These are phyloP conservation scores for Emiliania huxleyi DNA, from an alignment of 78 protist genomes.

Conservation along the genomic window DNA sequence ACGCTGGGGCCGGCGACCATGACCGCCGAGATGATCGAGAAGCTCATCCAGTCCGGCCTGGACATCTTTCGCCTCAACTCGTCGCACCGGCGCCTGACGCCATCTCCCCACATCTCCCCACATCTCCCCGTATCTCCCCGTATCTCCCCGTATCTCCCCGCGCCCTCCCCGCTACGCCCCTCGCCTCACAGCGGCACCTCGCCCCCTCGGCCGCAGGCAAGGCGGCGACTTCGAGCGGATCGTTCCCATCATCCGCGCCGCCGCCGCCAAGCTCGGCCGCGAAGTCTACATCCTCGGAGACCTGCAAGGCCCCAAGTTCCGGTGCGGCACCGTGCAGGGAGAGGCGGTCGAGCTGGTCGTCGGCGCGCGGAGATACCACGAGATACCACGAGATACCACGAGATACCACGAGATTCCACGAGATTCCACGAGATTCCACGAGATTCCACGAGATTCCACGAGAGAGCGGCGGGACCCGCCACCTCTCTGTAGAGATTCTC, in stretches of 20 bases:
- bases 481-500: no score
- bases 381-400: no score
- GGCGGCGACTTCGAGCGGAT: neutral
- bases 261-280: neutral
- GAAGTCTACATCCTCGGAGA: slow-evolving; percentile 1
- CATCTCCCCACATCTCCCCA: no score
- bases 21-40: neutral
- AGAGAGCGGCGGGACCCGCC: no score
- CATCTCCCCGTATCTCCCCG: no score
- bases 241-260: neutral
- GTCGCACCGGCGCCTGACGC: no score
- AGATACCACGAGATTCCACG: no score
- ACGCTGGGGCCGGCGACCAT: slow-evolving; percentile 41
- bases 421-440: no score
- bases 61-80: slow-evolving; percentile 54
- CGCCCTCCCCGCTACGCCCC: no score
- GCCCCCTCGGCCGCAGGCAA: neutral
- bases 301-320: slow-evolving; percentile 52
- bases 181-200: neutral
- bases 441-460: no score
- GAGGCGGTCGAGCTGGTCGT: neutral
- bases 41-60: slow-evolving; percentile 26
- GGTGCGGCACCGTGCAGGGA: neutral
- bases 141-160: no score
- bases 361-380: no score